Conservation (phyloP, 2,329 filamentous ascomycete species). For the Scytalidium lignicola region DNA sequence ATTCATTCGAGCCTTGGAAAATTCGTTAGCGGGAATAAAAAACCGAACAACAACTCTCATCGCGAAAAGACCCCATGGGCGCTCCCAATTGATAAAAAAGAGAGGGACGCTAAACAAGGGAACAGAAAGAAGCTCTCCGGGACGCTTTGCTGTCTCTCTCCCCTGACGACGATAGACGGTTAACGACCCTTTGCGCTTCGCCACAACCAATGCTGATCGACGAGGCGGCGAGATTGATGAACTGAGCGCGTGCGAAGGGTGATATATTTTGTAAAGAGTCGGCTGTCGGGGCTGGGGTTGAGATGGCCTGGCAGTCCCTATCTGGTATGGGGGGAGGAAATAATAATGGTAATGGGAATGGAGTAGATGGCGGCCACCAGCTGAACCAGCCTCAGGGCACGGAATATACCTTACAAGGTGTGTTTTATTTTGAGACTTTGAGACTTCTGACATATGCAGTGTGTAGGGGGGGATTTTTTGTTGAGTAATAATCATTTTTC, state of each 20-base stretch:
- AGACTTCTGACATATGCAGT: no score
- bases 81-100: neutral
- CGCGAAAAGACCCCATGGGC: neutral
- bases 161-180: neutral
- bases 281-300: slow-evolving; percentile 19
- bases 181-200: neutral
- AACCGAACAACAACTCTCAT: neutral
- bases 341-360: slow-evolving; percentile 23
- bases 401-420: slow-evolving; percentile 69
- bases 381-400: slow-evolving; percentile 52
- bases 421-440: no score
- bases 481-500: neutral
- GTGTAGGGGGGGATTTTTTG: neutral
- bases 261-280: neutral
- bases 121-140: neutral
- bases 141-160: neutral
- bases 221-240: neutral
- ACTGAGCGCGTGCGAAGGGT: neutral
- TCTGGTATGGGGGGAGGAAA: slow-evolving; percentile 43
- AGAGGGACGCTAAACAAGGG: neutral
- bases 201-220: neutral
- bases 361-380: slow-evolving; percentile 20
- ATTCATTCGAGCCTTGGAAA: no score
- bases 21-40: neutral
- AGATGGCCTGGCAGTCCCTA: slow-evolving; percentile 68